Evolutionary conservation across 2,329 filamentous ascomycete genomes (phyloP), one percentile per base, ranked within the genome.

Genomic region (Helotiales sp.): DNA sequence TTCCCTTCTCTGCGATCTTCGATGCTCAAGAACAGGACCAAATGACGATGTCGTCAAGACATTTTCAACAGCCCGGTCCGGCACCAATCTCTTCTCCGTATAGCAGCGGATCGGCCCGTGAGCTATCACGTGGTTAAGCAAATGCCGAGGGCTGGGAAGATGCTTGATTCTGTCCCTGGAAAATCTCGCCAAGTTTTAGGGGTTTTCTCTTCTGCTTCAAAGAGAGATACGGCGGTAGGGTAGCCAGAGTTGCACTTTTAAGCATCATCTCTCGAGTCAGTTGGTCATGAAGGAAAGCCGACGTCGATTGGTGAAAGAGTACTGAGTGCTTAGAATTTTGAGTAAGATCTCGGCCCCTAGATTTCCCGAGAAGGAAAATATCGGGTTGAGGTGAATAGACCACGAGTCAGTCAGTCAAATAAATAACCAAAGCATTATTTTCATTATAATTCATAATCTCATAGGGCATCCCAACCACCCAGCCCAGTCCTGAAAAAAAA

Each of bases 361-460:
- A n/a, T n/a, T n/a, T n/a, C n/a, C n/a, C n/a, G n/a, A n/a, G n/a
- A n/a, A n/a, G n/a, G n/a, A n/a, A n/a, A n/a, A n/a, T n/a, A n/a
- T n/a, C n/a, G n/a, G n/a, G n/a, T n/a, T n/a, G n/a, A n/a, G n/a
- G n/a, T n/a, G n/a, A n/a, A n/a, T n/a, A n/a, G n/a, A n/a, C n/a
- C n/a, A n/a, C n/a, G n/a, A n/a, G n/a, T n/a, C n/a, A n/a, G n/a
- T n/a, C n/a, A n/a, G n/a, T n/a, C n/a, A n/a, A n/a, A n/a, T n/a
- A n/a, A n/a, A n/a, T n/a, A n/a, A n/a, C n/a, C 40, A 24, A 55
- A 55, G 28, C 52, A 55, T 55, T 34, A 34, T 37, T 55, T 34
- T 37, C 50, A 32, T 55, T 32, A 32, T 15, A 50, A 34, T 34
- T 55, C 52, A 34, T 40, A 43, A 43, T n/a, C 15, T 59, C 22